A percentile compares a stretch with the other conserved stretches of the same genome.
Evolutionary conservation across 257 asterid genomes (phyloP).

Genomic region (Ballota nigra): DNA sequence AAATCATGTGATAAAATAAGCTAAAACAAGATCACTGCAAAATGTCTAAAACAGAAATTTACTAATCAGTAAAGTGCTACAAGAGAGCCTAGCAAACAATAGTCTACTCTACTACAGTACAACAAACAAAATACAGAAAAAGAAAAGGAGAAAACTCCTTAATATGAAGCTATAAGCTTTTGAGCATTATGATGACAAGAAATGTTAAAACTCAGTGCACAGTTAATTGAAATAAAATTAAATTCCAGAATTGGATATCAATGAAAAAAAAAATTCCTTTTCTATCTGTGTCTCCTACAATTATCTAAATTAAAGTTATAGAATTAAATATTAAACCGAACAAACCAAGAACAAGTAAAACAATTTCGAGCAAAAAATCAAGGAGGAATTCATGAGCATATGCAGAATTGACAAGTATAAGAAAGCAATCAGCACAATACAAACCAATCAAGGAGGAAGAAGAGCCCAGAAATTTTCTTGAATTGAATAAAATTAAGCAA

Average conservation of each 20-base stretch:
- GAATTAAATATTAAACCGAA: neutral
- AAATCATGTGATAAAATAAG: neutral
- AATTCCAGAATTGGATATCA: neutral
- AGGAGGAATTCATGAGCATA: constrained; percentile 2
- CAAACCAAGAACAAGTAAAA: neutral
- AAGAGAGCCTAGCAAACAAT: neutral
- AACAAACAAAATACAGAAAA: neutral
- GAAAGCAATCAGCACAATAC: neutral
- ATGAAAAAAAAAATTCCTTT: neutral
- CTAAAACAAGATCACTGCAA: neutral
- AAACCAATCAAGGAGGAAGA: neutral
- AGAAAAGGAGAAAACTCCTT: neutral
- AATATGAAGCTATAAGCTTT: neutral
- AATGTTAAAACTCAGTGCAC: neutral
- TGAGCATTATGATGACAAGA: neutral
- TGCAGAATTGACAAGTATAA: neutral
- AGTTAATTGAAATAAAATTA: no score
- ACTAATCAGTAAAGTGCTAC: neutral
- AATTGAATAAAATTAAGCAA: constrained; percentile 1
- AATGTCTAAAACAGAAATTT: neutral
- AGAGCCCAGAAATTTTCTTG: constrained; percentile 12
- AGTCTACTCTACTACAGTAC: neutral
- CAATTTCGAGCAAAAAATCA: no score
- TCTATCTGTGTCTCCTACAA: neutral
- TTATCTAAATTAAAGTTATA: neutral